Percentiles rank a stretch among this genome's conserved stretches.
These are phyloP conservation scores for Alternaria solani DNA, from an alignment of 2,329 filamentous ascomycete genomes.

Conservation along the genomic window DNA sequence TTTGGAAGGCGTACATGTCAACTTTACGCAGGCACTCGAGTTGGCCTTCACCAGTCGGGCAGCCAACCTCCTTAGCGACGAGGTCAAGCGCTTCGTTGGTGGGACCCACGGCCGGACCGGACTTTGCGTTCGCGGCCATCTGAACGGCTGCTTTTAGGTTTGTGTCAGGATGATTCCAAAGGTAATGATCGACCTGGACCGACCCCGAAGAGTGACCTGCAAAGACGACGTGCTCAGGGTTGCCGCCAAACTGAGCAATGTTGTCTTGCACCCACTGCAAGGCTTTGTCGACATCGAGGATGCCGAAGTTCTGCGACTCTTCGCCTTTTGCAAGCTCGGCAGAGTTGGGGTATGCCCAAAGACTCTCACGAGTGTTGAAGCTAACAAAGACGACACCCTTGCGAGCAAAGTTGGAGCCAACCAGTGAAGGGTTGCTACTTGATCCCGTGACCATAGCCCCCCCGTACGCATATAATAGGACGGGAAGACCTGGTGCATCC, in stretches of 20 bases:
- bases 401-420: slow-evolving; percentile 51
- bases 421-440: slow-evolving; percentile 53
- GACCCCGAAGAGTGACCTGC: slow-evolving; percentile 48
- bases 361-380: slow-evolving; percentile 41
- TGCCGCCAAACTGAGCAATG: slow-evolving; percentile 51
- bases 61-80: slow-evolving; percentile 35
- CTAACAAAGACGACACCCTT: slow-evolving; percentile 37
- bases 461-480: slow-evolving; percentile 57
- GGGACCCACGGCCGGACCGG: slow-evolving; percentile 32
- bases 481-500: slow-evolving; percentile 26
- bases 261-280: slow-evolving; percentile 49
- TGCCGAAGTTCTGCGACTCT: slow-evolving; percentile 44
- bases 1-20: slow-evolving; percentile 34
- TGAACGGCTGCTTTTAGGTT: slow-evolving; percentile 32
- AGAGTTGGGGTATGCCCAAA: slow-evolving; percentile 55
- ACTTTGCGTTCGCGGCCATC: slow-evolving; percentile 38
- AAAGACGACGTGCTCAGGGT: slow-evolving; percentile 55
- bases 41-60: slow-evolving; percentile 28
- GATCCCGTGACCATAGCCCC: slow-evolving; percentile 54
- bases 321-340: slow-evolving; percentile 40
- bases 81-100: slow-evolving; percentile 32
- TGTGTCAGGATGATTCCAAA: slow-evolving; percentile 36
- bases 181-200: slow-evolving; percentile 36
- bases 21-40: slow-evolving; percentile 32
- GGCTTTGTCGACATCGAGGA: slow-evolving; percentile 50